These are phyloP conservation scores for Phytopythium helicoides DNA, from an alignment of 352 stramenopile species.

Conservation along the genomic window DNA sequence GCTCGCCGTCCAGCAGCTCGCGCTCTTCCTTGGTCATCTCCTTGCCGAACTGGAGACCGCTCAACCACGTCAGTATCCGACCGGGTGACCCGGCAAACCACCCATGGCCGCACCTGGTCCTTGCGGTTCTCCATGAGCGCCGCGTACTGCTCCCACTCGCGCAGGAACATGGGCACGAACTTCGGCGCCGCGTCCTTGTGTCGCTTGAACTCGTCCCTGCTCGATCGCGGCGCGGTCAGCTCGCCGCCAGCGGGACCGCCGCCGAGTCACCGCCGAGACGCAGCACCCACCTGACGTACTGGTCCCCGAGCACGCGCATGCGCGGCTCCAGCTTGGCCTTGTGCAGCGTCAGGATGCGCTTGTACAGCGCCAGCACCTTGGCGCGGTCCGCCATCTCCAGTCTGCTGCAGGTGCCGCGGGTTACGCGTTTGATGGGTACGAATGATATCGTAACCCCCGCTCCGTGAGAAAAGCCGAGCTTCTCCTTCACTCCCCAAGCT, in stretches of 20 bases:
- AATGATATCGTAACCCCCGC: constrained; percentile 3
- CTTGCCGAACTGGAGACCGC: constrained; percentile 52
- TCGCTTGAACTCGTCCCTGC: constrained; percentile 78
- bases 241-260: no score
- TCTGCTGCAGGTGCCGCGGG: neutral
- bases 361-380: constrained; percentile 70
- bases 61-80: constrained; percentile 1
- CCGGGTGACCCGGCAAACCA: neutral
- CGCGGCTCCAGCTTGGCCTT: constrained; percentile 66
- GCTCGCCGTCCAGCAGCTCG: constrained; percentile 56
- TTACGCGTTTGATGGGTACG: neutral
- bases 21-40: constrained; percentile 60
- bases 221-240: no score
- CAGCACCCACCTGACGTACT: constrained; percentile 62
- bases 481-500: neutral
- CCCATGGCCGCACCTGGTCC: constrained; percentile 28
- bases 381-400: constrained; percentile 26
- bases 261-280: neutral
- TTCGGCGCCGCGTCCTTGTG: constrained; percentile 76
- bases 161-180: constrained; percentile 75
- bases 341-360: constrained; percentile 78
- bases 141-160: constrained; percentile 78
- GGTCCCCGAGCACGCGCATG: constrained; percentile 81
- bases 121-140: constrained; percentile 45
- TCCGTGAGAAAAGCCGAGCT: neutral